Conservation (phyloP, 768 basidiomycete species). For the Collybia sp. region DNA sequence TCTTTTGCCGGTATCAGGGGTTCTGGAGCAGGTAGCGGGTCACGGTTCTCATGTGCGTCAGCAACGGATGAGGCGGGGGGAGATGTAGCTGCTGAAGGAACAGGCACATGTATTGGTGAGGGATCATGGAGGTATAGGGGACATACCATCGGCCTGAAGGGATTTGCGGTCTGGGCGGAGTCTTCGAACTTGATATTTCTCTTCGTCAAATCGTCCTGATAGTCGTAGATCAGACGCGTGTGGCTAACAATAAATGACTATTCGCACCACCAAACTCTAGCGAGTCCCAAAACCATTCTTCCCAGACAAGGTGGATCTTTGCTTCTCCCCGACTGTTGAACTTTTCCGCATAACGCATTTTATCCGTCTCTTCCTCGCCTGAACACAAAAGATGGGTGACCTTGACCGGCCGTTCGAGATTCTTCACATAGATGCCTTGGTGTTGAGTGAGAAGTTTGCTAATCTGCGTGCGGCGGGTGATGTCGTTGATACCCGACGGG, state of each 20-base stretch:
- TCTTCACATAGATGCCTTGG: slow-evolving; percentile 69
- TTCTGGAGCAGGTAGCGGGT: slow-evolving; percentile 6
- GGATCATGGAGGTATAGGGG: neutral
- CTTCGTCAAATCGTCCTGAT: slow-evolving; percentile 61
- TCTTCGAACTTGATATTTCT: slow-evolving; percentile 48
- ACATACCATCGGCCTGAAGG: slow-evolving; percentile 19
- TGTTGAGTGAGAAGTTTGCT: slow-evolving; percentile 51
- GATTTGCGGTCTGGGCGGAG: slow-evolving; percentile 57
- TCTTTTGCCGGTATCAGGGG: slow-evolving; percentile 13
- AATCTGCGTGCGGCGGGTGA: slow-evolving; percentile 56
- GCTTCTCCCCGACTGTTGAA: slow-evolving; percentile 69
- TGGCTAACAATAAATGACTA: neutral
- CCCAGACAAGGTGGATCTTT: slow-evolving; percentile 80
- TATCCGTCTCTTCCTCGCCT: slow-evolving; percentile 62
- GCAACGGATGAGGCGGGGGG: slow-evolving; percentile 13
- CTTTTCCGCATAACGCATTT: slow-evolving; percentile 75
- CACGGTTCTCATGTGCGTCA: too few relatives aligned
- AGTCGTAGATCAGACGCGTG: neutral
- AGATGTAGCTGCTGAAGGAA: slow-evolving; percentile 13
- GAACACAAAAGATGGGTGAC: slow-evolving; percentile 86
- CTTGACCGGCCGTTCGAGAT: slow-evolving; percentile 69
- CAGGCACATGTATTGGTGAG: neutral
- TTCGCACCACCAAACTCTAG: slow-evolving; percentile 62
- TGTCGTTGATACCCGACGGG: slow-evolving; percentile 70
- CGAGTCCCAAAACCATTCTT: slow-evolving; percentile 97